Evolutionary conservation across 2,329 filamentous ascomycete species (phyloP), one percentile per base, ranked within the genome.

Genomic region (Trichoderma pleuroti): DNA sequence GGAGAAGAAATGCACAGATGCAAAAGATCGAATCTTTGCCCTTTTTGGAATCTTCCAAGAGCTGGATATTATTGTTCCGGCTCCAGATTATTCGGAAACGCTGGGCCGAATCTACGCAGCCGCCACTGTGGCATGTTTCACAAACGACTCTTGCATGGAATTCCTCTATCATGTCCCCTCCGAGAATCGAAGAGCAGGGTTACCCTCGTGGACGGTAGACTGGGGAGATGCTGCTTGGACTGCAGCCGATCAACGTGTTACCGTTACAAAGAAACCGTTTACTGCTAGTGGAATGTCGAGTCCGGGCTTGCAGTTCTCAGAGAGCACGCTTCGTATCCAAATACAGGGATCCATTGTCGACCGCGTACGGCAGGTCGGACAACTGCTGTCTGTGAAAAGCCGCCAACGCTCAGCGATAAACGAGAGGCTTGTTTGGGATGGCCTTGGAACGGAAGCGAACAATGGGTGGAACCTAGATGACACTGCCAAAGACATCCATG

Each of bases 81-180:
- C 9, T 21, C 56, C n/a, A 61, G 21, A 59, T 28, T 28, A 49
- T 49, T 28, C 36, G 39, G 28, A 52, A 26, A 21, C 39, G 18
- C 32, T 68, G 39, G 59, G 56, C 56, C 39, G 28, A 57, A 61
- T 68, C 36, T 68, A 61, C 54, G 56, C 66, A 61, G n/a, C 66
- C 24, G 30, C 56, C 39, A 60, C 28, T 46, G 39, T 61, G 56
- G 21, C 56, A 61, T 36, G 56, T 36, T 52, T 52, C 54, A 61
- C 56, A 49, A 68, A 52, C 21, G 39, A 34, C 39, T 28, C 39
- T 49, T 59, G 28, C 21, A 36, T 61, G 21, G 56, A 28, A 18
- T 68, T 52, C 21, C 18, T 61, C 30, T 16, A 61, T 21, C 39
- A 39, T 56, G 28, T 52, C 39, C 30, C 36, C 39, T 28, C 56